Conservation (phyloP, 2,329 filamentous ascomycete species). For the Fusarium penzigii region DNA sequence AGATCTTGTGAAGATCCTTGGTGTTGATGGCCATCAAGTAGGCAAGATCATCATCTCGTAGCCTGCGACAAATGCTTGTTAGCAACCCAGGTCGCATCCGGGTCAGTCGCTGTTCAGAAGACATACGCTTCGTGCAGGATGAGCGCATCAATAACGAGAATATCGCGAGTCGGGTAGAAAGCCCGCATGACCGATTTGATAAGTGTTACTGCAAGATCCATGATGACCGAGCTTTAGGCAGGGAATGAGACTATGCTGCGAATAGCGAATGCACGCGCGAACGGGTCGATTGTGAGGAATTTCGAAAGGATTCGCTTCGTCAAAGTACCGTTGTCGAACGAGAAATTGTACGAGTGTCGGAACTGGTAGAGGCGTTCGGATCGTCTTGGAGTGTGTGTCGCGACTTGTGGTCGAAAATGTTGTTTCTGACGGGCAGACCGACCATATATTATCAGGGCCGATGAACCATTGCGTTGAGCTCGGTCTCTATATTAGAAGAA, state of each 20-base stretch:
- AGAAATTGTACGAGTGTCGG: too few relatives aligned
- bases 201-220: slow-evolving; percentile 69
- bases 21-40: slow-evolving; percentile 85
- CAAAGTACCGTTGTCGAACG: too few relatives aligned
- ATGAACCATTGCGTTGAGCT: slow-evolving; percentile 13
- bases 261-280: slow-evolving; percentile 1
- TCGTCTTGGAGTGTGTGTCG: neutral
- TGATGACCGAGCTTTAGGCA: slow-evolving; percentile 24
- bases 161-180: slow-evolving; percentile 84
- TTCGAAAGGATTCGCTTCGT: too few relatives aligned
- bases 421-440: slow-evolving; percentile 13
- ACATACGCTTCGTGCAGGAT: slow-evolving; percentile 78
- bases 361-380: too few relatives aligned
- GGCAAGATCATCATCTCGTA: slow-evolving; percentile 86
- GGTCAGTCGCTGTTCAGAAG: slow-evolving; percentile 1
- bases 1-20: slow-evolving; percentile 89
- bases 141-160: slow-evolving; percentile 83
- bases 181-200: slow-evolving; percentile 83
- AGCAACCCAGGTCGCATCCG: slow-evolving; percentile 45
- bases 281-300: neutral
- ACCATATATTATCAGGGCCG: slow-evolving; percentile 18
- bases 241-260: neutral
- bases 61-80: slow-evolving; percentile 64
- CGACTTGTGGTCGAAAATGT: slow-evolving; percentile 6
- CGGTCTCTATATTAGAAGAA: neutral